Evolutionary conservation across 2,329 filamentous ascomycete species (phyloP).

Genomic region (Penicillium sp.): DNA sequence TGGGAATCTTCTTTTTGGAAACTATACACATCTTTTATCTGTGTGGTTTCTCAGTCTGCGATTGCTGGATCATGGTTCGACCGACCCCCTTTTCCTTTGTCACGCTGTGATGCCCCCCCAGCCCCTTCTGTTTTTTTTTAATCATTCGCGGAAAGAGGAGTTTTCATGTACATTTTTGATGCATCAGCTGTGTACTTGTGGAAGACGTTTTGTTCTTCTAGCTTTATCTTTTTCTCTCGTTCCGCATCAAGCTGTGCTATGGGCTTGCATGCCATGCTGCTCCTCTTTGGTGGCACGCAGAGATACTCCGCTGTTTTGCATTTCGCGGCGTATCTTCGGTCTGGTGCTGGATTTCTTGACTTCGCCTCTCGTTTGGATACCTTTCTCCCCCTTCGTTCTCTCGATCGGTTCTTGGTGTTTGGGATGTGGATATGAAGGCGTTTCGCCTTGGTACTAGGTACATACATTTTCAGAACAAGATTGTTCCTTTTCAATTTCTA

Average conservation of each 20-base stretch:
- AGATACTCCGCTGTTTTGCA: not conserved
- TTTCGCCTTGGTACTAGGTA: conserved; percentile 2
- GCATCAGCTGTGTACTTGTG: conserved; percentile 23
- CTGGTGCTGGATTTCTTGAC: not conserved
- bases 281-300: not conserved
- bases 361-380: not conserved
- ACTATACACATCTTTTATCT: conserved; percentile 21
- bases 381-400: not conserved
- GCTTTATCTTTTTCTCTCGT: not conserved
- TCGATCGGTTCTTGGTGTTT: not conserved
- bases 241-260: not conserved
- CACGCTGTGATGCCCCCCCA: conserved; percentile 34
- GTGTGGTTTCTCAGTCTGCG: conserved; percentile 14
- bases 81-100: conserved; percentile 34
- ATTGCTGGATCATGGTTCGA: conserved; percentile 16
- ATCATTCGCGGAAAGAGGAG: conserved; percentile 21
- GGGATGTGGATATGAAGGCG: conserved; percentile 3
- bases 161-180: conserved; percentile 34
- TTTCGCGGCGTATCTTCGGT: conserved; percentile 1
- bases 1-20: conserved; percentile 16
- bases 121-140: conserved; percentile 14
- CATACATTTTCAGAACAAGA: conserved; percentile 3
- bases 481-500: not conserved
- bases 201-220: not conserved
- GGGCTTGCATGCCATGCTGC: not conserved